These are phyloP conservation scores for Apiotrichum akiyoshidainum DNA, from an alignment of 1,284 basidiomycete genomes.

Conservation along the genomic window DNA sequence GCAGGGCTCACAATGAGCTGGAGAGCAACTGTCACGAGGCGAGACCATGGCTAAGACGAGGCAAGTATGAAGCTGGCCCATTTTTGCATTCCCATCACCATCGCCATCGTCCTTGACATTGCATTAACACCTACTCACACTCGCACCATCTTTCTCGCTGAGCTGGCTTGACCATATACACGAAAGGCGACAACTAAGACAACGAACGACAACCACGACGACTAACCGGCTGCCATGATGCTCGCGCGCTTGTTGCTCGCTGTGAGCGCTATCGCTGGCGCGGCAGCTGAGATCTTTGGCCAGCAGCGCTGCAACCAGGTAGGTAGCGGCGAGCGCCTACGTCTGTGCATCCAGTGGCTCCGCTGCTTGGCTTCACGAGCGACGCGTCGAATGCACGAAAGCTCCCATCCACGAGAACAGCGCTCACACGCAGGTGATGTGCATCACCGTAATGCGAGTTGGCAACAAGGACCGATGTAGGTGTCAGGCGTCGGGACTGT, in stretches of 20 bases:
- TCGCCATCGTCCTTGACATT: no score
- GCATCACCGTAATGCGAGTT: constrained; percentile 6
- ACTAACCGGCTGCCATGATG: background rate
- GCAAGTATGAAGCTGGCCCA: no score
- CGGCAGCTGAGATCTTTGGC: background rate
- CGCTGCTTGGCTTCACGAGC: background rate
- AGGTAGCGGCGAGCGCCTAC: background rate
- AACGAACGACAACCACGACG: background rate
- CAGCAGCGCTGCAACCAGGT: constrained; percentile 2
- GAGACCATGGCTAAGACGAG: no score
- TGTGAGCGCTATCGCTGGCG: background rate
- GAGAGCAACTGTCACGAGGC: no score
- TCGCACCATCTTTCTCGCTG: no score
- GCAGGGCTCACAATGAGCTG: no score
- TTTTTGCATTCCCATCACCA: no score
- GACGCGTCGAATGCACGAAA: background rate
- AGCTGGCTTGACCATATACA: no score
- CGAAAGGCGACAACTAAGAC: no score
- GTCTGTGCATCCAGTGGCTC: background rate
- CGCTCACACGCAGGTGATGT: constrained; percentile 10
- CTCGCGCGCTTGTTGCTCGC: constrained; percentile 7
- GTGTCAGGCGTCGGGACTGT: background rate
- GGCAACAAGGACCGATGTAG: constrained; percentile 11
- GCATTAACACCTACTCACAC: no score
- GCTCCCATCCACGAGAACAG: no score